Conservation (phyloP, 164 flowering plant species). For the Macadamia tetraphylla region DNA sequence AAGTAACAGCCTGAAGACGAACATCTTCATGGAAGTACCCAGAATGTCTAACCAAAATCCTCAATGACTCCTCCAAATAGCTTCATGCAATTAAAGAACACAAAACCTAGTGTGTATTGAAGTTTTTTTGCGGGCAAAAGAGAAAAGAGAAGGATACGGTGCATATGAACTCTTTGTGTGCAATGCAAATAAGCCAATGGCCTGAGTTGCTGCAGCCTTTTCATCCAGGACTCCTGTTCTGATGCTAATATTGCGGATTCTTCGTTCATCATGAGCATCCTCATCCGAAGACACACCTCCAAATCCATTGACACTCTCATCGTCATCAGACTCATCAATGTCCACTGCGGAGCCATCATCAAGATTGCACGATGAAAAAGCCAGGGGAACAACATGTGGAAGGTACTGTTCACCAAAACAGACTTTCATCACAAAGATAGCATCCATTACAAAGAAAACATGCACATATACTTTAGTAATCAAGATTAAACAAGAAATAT, state of each 20-base stretch:
- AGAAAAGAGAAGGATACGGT: conserved; percentile 67
- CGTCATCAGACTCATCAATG: conserved; percentile 79
- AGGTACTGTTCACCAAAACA: conserved; percentile 58
- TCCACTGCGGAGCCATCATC: conserved; percentile 96
- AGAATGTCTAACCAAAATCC: conserved; percentile 68
- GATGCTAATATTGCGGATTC: conserved; percentile 87
- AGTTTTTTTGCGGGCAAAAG: too few relatives aligned
- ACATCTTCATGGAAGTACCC: conserved; percentile 97
- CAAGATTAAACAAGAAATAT: conserved; percentile 7
- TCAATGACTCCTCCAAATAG: conserved; percentile 85
- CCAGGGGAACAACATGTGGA: conserved; percentile 89
- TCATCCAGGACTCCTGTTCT: conserved; percentile 98
- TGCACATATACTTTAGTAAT: not conserved
- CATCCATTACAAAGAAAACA: not conserved
- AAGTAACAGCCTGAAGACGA: conserved; percentile 80
- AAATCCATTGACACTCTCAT: conserved; percentile 67
- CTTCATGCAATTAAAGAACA: conserved; percentile 45
- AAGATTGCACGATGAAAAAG: conserved; percentile 87
- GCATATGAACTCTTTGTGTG: conserved; percentile 77
- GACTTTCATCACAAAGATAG: not conserved
- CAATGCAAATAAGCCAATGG: conserved; percentile 82
- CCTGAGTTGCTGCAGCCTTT: conserved; percentile 99
- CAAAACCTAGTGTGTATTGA: conserved; percentile 6
- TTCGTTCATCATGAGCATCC: conserved; percentile 91
- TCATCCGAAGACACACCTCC: conserved; percentile 96